Evolutionary conservation across 2,329 filamentous ascomycete species (phyloP), one percentile per base, ranked within the genome.

Genomic region (Trichocomaceae sp.): DNA sequence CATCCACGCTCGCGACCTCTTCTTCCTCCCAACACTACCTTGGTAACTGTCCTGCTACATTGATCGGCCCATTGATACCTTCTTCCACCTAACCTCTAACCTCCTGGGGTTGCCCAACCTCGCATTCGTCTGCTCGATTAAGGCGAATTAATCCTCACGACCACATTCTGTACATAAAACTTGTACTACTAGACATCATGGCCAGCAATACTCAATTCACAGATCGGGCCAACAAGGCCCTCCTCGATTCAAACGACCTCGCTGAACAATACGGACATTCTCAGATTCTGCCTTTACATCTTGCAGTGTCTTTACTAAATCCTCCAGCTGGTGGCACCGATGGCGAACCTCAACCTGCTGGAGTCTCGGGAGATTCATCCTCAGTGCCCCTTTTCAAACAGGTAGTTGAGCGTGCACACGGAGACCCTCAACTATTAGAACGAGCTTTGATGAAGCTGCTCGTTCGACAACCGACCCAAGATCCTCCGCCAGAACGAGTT

Each of bases 361-460:
- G 75, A 48, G 90, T 92, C 67, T 79, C 80, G 5, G 83, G 86
- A 52, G 79, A 83, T 35, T 76, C 79, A 29, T 74, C 83, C 22
- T 76, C 79, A 17, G 76, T 79, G 62, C 89, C 91, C n/a, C 83
- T 99, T 52, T 95, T 97, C 78, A 85, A 89, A 62, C 93, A 99
- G 74, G 92, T 96, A 55, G 80, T 99, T 59, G 92, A 99, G 74
- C 84, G 88, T 66, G 92, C 93, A 48, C 88, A 95, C 74, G 93
- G 93, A 66, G 93, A 99, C 70, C 82, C 88, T 49, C 92, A 97
- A 72, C 78, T 87, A 42, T 86, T 97, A 64, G 90, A 95, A 68
- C 84, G 93, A 64, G 80, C 89, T 12, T 81, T 99, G 65, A 97
- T 97, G 80, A 96, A 95, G 79, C 81, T 79, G 19, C 79, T 99